Conservation (phyloP, 345 rosid genomes). For the Angophora floribunda region DNA sequence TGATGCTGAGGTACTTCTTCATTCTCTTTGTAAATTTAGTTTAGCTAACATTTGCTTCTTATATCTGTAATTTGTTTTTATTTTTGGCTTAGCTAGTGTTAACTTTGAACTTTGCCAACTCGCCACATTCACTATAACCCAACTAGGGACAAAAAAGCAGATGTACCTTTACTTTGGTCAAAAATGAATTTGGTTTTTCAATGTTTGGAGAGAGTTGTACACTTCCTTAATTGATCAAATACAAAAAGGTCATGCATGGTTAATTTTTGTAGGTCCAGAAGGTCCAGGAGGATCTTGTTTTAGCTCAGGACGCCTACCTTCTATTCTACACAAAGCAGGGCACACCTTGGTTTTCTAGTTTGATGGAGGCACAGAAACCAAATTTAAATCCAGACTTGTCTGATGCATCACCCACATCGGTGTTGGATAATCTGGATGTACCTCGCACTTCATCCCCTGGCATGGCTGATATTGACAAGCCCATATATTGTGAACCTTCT, state of each 20-base stretch:
- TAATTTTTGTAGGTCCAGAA: constrained; percentile 41
- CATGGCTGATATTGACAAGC: not conserved
- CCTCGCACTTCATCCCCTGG: not conserved
- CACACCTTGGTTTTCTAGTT: constrained; percentile 63
- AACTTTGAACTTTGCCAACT: not conserved
- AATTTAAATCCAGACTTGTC: constrained; percentile 1
- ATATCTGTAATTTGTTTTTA: not conserved
- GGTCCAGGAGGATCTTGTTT: constrained; percentile 42
- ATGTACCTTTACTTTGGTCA: not conserved
- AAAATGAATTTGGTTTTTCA: not conserved
- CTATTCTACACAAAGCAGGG: constrained; percentile 70
- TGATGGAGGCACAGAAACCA: constrained; percentile 24
- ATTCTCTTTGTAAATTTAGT: not conserved
- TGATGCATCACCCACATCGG: constrained; percentile 68
- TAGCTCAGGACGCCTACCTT: constrained; percentile 68
- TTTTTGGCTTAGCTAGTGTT: not conserved
- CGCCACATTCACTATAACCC: not conserved
- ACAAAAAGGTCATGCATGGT: not conserved
- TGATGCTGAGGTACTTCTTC: constrained; percentile 38
- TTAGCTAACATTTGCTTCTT: not conserved
- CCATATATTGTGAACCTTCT: not conserved
- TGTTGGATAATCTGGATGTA: constrained; percentile 35
- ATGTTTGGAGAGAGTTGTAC: not conserved
- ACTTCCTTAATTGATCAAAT: not conserved
- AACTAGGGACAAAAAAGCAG: not conserved